A percentile compares a stretch with the other conserved stretches of the same genome.
Evolutionary conservation across 129 eudicot genomes (phyloP).

Genomic region (Arctium lappa): DNA sequence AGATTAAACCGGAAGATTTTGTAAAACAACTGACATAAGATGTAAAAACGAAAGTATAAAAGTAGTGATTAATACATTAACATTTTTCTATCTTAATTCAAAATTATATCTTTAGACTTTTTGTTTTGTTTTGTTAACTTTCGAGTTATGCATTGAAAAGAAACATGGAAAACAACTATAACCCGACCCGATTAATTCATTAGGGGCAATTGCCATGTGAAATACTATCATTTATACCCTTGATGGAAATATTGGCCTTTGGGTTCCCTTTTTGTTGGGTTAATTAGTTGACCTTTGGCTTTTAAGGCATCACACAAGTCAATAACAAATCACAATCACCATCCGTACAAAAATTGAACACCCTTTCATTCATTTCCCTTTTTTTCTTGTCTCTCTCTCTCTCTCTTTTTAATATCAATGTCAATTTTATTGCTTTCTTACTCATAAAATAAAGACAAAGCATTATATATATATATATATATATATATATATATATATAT

Average conservation of each 20-base stretch:
- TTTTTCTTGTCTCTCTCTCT: neutral
- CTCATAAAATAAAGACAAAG: neutral
- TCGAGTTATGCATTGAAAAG: neutral
- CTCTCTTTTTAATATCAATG: neutral
- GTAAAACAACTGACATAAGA: too few species aligned
- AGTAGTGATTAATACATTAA: too few species aligned
- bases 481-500: too few species aligned
- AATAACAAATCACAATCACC: neutral
- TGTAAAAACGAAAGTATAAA: too few species aligned
- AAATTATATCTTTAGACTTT: too few species aligned
- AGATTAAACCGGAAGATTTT: too few species aligned
- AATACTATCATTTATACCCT: neutral
- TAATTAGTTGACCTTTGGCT: neutral
- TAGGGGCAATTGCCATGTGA: neutral
- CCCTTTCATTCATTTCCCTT: neutral
- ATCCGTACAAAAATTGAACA: neutral
- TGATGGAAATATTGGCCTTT: neutral
- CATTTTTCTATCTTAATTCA: too few species aligned
- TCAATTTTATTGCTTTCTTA: neutral
- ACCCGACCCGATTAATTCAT: neutral
- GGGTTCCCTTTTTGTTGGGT: neutral
- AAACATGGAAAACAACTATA: neutral
- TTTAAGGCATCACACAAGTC: conserved; percentile 7
- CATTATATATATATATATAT: too few species aligned
- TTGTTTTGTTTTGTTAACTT: too few species aligned